Conservation (phyloP, 192 early-diverging fungal species). For the Coemansia sp. region DNA sequence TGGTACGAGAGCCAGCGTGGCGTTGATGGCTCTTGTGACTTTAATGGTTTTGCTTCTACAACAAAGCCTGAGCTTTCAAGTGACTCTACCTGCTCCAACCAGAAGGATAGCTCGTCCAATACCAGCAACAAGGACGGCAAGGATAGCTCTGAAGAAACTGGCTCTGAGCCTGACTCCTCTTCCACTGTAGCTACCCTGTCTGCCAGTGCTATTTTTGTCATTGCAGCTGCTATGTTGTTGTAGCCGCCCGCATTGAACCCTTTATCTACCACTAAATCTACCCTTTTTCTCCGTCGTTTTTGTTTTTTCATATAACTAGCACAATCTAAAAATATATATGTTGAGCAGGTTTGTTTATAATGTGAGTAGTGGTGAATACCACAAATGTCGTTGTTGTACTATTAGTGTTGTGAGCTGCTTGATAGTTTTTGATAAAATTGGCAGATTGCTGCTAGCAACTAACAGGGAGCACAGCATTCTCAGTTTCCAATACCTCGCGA, state of each 20-base stretch:
- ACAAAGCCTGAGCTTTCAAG: constrained; percentile 16
- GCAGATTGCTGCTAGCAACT: too few relatives aligned
- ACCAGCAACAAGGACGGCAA: not conserved
- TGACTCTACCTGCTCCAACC: constrained; percentile 46
- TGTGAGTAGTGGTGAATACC: not conserved
- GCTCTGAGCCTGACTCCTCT: not conserved
- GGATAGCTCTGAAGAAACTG: not conserved
- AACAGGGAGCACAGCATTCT: too few relatives aligned
- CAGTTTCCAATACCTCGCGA: too few relatives aligned
- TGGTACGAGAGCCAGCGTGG: constrained; percentile 44
- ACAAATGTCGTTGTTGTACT: not conserved
- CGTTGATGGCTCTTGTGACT: constrained; percentile 50
- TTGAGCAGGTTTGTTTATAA: not conserved
- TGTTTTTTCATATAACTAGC: not conserved
- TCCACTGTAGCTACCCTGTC: not conserved
- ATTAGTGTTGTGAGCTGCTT: too few relatives aligned
- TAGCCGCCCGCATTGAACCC: not conserved
- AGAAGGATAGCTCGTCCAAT: constrained; percentile 16
- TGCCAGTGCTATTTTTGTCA: not conserved
- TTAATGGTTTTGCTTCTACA: constrained; percentile 46
- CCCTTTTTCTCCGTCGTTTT: not conserved
- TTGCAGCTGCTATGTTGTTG: not conserved
- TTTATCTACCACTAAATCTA: not conserved
- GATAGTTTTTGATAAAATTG: too few relatives aligned
- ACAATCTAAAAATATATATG: too few relatives aligned